A percentile compares a stretch with the other conserved stretches of the same genome.
Conservation (phyloP, 2,329 filamentous ascomycete genomes). For the Arachnomyces sp. region DNA sequence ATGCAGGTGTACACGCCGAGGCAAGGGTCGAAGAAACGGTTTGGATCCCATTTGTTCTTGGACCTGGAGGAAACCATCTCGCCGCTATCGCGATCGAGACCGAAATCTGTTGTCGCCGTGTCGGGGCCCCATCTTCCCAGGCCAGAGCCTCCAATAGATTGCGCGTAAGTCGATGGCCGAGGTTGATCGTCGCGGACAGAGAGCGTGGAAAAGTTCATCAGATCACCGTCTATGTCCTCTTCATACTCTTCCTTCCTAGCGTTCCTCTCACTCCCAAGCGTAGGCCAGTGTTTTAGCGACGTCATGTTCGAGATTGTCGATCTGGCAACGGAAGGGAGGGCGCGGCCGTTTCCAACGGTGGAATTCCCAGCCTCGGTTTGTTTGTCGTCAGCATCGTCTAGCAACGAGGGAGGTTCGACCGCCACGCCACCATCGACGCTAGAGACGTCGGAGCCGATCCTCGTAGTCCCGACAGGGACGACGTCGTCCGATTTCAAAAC, state of each 20-base stretch:
- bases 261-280: background rate
- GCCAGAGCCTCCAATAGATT: background rate
- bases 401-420: slow-evolving; percentile 4
- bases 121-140: too few species aligned
- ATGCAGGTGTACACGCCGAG: slow-evolving; percentile 27
- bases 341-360: slow-evolving; percentile 2
- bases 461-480: background rate
- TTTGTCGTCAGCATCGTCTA: slow-evolving; percentile 7
- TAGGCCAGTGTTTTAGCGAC: slow-evolving; percentile 19
- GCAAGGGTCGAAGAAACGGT: slow-evolving; percentile 24
- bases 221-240: slow-evolving; percentile 8
- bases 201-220: slow-evolving; percentile 17
- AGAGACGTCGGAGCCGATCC: slow-evolving; percentile 8
- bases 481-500: slow-evolving; percentile 1
- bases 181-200: background rate
- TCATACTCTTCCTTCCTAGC: background rate
- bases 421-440: slow-evolving; percentile 20
- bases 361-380: slow-evolving; percentile 16
- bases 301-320: slow-evolving; percentile 7
- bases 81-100: slow-evolving; percentile 5
- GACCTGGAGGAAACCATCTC: slow-evolving; percentile 10
- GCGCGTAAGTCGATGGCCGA: background rate
- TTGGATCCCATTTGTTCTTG: slow-evolving; percentile 20
- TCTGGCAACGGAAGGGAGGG: slow-evolving; percentile 1
- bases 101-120: slow-evolving; percentile 1